Evolutionary conservation across 106 monocot genomes (phyloP), one percentile per base, ranked within the genome.

Genomic region (Ottelia alismoides): DNA sequence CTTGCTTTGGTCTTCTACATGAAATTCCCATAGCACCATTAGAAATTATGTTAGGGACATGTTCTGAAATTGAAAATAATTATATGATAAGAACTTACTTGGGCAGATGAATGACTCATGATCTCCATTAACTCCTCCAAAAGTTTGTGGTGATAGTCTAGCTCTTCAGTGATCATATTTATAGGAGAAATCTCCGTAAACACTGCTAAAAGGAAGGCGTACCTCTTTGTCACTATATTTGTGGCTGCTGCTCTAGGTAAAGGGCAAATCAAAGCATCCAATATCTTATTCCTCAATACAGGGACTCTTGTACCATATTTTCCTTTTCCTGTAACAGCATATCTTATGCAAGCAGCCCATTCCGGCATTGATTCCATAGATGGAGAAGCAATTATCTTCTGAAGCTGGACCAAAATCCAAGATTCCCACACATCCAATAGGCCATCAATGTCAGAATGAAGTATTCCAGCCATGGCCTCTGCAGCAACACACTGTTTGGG

Each of bases 291-390:
- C 65, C 90, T 69, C 27, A 90, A 58, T 65, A 85, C 47, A 57
- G 98, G 98, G 31, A 70, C 51, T 59, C 77, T 44, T 28, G 63
- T 73, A n/a, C 98, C 98, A 69, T 65, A 65, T 63, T 80, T 98
- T 65, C 90, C 98, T 76, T 98, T 98, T 22, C 98, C 90, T 9
- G 90, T 90, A 65, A 98, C 79, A 65, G 98, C 85, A 85, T 98
- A 98, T 19, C 82, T 70, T 62, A 98, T 72, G 20, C 90, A 98
- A 52, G 98, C 90, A 55, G 98, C 90, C 98, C 90, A 98, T 40
- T 98, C 98, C 49, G 98, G 85, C 50, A 72, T 72, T 19, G 90
- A 82, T 56, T 98, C 98, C 27, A 90, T 74, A 59, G 85, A 82
- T 70, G 98, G 70, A 19, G 76, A 28, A 64, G 53, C 30, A 27